A percentile compares a stretch with the other conserved stretches of the same genome.
phyloP scores from a whole-genome alignment of 352 stramenopile genomes.

The Pythium apleroticum region DNA sequence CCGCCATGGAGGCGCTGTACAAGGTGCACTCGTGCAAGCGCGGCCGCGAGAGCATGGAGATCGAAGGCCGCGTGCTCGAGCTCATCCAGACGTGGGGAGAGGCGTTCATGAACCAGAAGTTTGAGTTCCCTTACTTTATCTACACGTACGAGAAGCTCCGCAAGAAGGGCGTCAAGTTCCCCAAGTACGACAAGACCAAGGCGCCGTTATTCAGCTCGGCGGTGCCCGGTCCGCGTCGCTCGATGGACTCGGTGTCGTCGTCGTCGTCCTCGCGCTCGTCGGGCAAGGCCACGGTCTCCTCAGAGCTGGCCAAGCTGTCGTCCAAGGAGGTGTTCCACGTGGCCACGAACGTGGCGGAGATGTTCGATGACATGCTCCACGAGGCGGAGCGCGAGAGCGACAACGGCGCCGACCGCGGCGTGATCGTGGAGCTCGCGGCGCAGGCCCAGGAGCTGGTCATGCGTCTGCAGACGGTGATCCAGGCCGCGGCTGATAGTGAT shows the following conservation, averaged over 20 bases:
- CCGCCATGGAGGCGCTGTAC: constrained; percentile 71
- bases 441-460: constrained; percentile 63
- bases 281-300: constrained; percentile 22
- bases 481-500: constrained; percentile 51
- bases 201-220: constrained; percentile 25
- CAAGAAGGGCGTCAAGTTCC: constrained; percentile 76
- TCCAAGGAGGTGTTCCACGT: constrained; percentile 62
- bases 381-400: constrained; percentile 63
- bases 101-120: constrained; percentile 70
- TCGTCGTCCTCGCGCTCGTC: constrained; percentile 12
- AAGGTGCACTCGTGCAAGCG: constrained; percentile 71
- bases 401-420: constrained; percentile 37
- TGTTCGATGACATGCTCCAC: constrained; percentile 84
- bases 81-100: constrained; percentile 82
- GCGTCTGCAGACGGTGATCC: constrained; percentile 63
- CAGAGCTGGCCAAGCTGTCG: constrained; percentile 43
- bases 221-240: constrained; percentile 1
- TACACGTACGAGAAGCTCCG: constrained; percentile 85
- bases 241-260: constrained; percentile 8
- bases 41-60: constrained; percentile 73
- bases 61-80: constrained; percentile 61
- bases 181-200: constrained; percentile 72
- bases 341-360: constrained; percentile 66
- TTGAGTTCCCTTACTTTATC: constrained; percentile 77
- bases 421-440: constrained; percentile 69